Evolutionary conservation across 768 basidiomycete genomes (phyloP).

Genomic region (Tricholoma terreum): DNA sequence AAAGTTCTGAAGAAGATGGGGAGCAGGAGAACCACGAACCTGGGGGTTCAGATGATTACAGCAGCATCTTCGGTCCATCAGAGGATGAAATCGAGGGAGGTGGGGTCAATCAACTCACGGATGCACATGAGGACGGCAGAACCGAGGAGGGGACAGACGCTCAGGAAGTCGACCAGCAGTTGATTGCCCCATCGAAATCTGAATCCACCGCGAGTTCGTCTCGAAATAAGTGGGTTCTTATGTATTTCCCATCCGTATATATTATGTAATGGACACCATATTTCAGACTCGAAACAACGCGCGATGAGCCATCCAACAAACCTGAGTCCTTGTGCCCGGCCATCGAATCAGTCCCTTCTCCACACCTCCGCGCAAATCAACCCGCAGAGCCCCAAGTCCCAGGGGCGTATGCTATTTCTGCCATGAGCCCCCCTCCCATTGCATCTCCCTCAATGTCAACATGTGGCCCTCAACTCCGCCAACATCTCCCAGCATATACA

Average conservation of each 20-base stretch:
- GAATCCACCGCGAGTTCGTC: background rate
- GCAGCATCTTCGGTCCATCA: no score
- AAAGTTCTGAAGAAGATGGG: no score
- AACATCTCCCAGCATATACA: background rate
- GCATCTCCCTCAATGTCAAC: background rate
- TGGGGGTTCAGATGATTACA: no score
- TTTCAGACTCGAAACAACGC: background rate
- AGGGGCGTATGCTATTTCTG: background rate
- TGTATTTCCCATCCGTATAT: background rate
- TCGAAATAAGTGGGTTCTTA: background rate
- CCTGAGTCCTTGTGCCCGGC: constrained; percentile 5
- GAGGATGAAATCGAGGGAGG: no score
- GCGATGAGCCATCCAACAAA: background rate
- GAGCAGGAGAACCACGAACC: no score
- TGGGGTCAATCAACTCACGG: no score
- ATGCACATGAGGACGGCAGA: no score
- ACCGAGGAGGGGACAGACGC: no score
- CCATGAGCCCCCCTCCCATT: no score
- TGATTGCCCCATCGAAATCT: no score
- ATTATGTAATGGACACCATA: background rate
- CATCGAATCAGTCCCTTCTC: constrained; percentile 6
- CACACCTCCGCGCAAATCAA: background rate
- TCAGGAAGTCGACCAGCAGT: no score
- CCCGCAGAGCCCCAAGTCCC: background rate
- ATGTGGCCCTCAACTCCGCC: background rate